These are phyloP conservation scores for Didymellaceae sp. DNA, from an alignment of 2,329 filamentous ascomycete species.

Conservation along the genomic window DNA sequence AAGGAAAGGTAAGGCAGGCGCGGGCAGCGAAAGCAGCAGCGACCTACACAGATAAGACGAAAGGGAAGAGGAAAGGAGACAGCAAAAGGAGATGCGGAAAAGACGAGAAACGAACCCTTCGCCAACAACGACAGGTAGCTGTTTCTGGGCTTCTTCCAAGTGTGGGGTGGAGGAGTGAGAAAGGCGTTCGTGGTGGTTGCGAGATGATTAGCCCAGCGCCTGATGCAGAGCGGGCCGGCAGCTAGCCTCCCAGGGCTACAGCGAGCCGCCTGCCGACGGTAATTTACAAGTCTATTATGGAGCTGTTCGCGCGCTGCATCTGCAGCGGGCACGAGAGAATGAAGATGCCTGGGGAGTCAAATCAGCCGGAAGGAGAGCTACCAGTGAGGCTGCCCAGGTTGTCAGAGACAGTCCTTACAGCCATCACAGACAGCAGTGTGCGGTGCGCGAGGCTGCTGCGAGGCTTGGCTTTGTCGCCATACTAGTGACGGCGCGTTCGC, in stretches of 20 bases:
- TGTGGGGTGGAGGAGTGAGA: conserved; percentile 46
- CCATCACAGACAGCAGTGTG: conserved; percentile 4
- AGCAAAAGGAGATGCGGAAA: conserved; percentile 47
- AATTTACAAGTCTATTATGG: not conserved
- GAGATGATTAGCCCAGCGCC: conserved; percentile 11
- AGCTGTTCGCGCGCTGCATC: not conserved
- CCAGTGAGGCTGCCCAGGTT: too few relatives aligned
- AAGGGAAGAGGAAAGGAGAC: conserved; percentile 47
- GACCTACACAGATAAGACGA: conserved; percentile 36
- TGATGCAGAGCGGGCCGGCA: conserved; percentile 16
- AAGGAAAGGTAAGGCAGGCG: conserved; percentile 39
- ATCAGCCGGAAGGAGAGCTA: too few relatives aligned
- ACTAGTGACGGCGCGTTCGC: too few relatives aligned
- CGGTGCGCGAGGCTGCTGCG: not conserved
- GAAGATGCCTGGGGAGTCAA: too few relatives aligned
- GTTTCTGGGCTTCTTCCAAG: conserved; percentile 29
- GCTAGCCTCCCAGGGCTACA: conserved; percentile 18
- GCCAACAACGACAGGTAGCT: conserved; percentile 34
- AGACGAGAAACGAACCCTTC: conserved; percentile 44
- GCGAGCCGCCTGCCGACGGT: conserved; percentile 8
- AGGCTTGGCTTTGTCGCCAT: conserved; percentile 10
- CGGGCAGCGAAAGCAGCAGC: conserved; percentile 22
- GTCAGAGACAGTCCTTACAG: too few relatives aligned
- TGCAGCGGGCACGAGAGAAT: not conserved
- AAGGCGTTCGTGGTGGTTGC: conserved; percentile 30